phyloP scores from a whole-genome alignment of 345 rosid genomes.

The Gossypium mustelinum region DNA sequence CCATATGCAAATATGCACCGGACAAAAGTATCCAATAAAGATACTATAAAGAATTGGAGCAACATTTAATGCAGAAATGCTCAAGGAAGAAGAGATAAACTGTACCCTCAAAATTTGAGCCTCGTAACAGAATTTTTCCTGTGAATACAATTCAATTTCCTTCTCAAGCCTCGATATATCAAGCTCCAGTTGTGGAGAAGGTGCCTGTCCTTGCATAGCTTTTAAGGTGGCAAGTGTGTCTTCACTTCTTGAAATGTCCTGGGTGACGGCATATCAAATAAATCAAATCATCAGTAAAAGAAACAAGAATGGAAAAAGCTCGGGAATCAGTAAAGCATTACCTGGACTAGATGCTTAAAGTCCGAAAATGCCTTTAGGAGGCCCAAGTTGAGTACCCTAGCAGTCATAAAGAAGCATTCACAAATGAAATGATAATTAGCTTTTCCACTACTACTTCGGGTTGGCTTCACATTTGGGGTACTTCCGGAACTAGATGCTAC shows the following conservation, averaged over 20 bases:
- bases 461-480: constrained; percentile 27
- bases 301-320: background rate
- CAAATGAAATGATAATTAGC: constrained; percentile 68
- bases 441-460: constrained; percentile 32
- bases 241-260: constrained; percentile 89
- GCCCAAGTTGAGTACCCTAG: constrained; percentile 93
- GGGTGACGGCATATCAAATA: constrained; percentile 3
- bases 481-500: constrained; percentile 72
- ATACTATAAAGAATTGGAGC: background rate
- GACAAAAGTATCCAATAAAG: background rate
- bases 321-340: constrained; percentile 22
- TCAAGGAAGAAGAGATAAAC: constrained; percentile 10
- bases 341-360: constrained; percentile 97
- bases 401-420: constrained; percentile 99
- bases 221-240: constrained; percentile 63
- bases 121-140: constrained; percentile 90
- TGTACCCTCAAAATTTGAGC: constrained; percentile 93
- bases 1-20: background rate
- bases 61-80: background rate
- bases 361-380: constrained; percentile 93
- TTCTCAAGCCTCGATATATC: constrained; percentile 79
- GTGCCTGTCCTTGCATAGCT: constrained; percentile 66
- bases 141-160: constrained; percentile 67
- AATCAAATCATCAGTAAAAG: background rate
- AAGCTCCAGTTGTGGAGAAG: constrained; percentile 56